Conservation (phyloP, 176 grass and related monocot species). For the Elaeis guineensis region DNA sequence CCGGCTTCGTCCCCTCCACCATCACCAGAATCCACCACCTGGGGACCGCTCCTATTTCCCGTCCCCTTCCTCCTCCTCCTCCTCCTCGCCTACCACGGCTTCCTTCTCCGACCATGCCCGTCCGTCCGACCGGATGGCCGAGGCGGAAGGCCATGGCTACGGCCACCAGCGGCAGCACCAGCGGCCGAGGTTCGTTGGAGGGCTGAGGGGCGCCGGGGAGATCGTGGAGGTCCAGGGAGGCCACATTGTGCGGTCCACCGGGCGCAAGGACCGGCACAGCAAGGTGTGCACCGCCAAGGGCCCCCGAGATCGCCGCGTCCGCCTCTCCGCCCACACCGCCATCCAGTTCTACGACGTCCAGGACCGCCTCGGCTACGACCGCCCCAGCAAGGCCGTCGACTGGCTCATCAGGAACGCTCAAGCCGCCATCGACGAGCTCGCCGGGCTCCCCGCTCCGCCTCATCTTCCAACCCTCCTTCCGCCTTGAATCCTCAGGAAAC, state of each 20-base stretch:
- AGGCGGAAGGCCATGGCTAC: background rate
- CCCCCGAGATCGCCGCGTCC: constrained; percentile 17
- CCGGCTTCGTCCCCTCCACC: constrained; percentile 7
- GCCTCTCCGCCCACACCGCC: constrained; percentile 22
- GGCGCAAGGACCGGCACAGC: constrained; percentile 21
- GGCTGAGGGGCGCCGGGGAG: constrained; percentile 10
- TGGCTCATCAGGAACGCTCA: constrained; percentile 24
- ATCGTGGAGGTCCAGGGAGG: constrained; percentile 22
- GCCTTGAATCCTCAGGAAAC: constrained; percentile 6
- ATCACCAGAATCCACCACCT: background rate
- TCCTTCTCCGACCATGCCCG: constrained; percentile 11
- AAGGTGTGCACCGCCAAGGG: constrained; percentile 28
- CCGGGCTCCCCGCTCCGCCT: constrained; percentile 16
- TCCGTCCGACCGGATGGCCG: constrained; percentile 6
- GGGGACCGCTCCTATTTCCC: background rate
- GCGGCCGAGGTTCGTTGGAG: background rate
- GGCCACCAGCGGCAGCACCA: constrained; percentile 6
- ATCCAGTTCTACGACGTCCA: constrained; percentile 30
- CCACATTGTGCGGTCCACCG: constrained; percentile 15
- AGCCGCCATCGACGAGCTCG: constrained; percentile 17
- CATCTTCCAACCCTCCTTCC: constrained; percentile 7
- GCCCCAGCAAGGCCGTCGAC: constrained; percentile 25
- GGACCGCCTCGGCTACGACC: constrained; percentile 27
- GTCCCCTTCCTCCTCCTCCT: constrained; percentile 1
- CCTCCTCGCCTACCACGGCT: constrained; percentile 8